Percentiles rank a stretch among this genome's conserved stretches.
These are phyloP conservation scores for Calocera cornea DNA, from an alignment of 768 basidiomycete genomes.

Conservation along the genomic window DNA sequence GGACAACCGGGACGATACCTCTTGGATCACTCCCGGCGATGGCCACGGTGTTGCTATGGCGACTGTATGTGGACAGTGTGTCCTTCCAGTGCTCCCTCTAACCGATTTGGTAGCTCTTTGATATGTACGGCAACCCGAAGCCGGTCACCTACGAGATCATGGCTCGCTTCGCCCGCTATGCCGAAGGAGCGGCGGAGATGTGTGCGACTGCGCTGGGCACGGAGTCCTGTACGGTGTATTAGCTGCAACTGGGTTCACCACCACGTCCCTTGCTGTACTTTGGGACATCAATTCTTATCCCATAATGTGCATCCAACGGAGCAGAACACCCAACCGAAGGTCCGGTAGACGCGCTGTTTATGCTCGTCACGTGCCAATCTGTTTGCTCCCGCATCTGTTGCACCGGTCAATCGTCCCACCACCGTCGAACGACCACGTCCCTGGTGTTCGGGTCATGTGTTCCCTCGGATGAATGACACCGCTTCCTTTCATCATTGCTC, in stretches of 20 bases:
- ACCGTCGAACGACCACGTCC: too few species aligned
- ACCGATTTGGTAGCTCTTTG: not conserved
- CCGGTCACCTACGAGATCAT: conserved; percentile 9
- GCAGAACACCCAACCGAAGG: too few species aligned
- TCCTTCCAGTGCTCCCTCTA: not conserved
- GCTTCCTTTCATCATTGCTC: too few species aligned
- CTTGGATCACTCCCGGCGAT: conserved; percentile 6
- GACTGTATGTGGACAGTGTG: not conserved
- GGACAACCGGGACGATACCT: conserved; percentile 10
- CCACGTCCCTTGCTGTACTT: too few species aligned
- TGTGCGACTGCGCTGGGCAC: conserved; percentile 9
- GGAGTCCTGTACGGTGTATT: not conserved
- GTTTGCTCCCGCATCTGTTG: too few species aligned
- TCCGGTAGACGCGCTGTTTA: too few species aligned
- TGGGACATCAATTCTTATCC: too few species aligned
- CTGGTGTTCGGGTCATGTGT: too few species aligned
- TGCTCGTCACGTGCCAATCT: too few species aligned
- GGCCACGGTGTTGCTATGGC: not conserved
- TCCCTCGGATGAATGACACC: too few species aligned
- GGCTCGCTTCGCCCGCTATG: conserved; percentile 6
- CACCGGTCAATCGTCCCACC: too few species aligned
- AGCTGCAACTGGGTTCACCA: not conserved
- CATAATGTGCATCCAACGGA: too few species aligned
- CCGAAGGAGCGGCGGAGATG: conserved; percentile 5
- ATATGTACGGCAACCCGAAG: conserved; percentile 10